Percentiles rank a stretch among this genome's conserved stretches.
These are phyloP conservation scores for Geotrichum cucujoidarum DNA, from an alignment of 1,139 yeast genomes.

Conservation along the genomic window DNA sequence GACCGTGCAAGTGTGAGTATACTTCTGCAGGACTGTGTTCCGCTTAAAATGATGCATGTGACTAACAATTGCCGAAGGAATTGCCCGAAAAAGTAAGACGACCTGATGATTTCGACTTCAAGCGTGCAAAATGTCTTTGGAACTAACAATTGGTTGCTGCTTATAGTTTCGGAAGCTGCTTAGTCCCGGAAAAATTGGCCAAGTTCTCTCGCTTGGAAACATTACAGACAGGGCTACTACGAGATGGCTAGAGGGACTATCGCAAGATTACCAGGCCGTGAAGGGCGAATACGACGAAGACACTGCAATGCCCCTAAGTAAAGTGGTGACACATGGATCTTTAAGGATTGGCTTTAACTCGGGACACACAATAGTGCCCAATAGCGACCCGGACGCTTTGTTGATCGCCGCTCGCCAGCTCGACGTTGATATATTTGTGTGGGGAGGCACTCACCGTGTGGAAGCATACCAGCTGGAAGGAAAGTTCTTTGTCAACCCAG, in stretches of 20 bases:
- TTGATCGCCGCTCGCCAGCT: slow-evolving; percentile 80
- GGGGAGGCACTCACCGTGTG: slow-evolving; percentile 94
- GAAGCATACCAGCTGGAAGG: slow-evolving; percentile 93
- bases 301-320: slow-evolving; percentile 52
- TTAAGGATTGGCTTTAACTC: slow-evolving; percentile 79
- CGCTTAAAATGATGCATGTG: slow-evolving; percentile 6
- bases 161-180: slow-evolving; percentile 65
- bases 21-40: neutral
- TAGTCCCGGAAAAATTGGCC: slow-evolving; percentile 75
- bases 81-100: slow-evolving; percentile 39
- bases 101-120: neutral
- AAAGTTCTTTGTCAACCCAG: slow-evolving; percentile 89
- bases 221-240: slow-evolving; percentile 62
- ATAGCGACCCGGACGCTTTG: slow-evolving; percentile 78
- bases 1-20: slow-evolving; percentile 60
- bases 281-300: slow-evolving; percentile 65
- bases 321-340: slow-evolving; percentile 62
- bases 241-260: slow-evolving; percentile 58
- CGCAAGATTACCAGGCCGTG: slow-evolving; percentile 70
- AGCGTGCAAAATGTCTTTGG: too few relatives aligned
- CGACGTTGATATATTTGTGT: slow-evolving; percentile 86
- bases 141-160: neutral
- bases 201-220: slow-evolving; percentile 83
- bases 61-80: slow-evolving; percentile 32
- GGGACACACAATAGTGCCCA: slow-evolving; percentile 81